A percentile compares a stretch with the other conserved stretches of the same genome.
Evolutionary conservation across 768 basidiomycete genomes (phyloP).

Genomic region (Suillus decipiens): DNA sequence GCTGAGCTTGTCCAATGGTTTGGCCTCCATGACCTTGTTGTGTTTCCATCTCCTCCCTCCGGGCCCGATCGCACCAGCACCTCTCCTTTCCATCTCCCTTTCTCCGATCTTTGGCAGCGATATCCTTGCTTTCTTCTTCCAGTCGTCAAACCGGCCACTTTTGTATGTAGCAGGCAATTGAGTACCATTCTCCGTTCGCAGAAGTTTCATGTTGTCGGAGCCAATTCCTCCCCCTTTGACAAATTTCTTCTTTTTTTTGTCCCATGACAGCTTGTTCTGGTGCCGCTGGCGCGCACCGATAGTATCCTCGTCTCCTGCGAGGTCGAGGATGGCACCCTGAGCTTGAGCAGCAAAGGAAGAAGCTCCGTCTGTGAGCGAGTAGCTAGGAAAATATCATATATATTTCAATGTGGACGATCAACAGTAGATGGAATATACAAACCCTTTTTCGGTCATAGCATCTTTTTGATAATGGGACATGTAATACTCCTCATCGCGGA

Average conservation of each 20-base stretch:
- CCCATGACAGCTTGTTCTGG: constrained; percentile 69
- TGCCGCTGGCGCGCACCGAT: constrained; percentile 61
- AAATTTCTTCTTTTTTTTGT: constrained; percentile 95
- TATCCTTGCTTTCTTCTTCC: constrained; percentile 80
- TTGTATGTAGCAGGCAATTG: constrained; percentile 90
- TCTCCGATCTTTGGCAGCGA: constrained; percentile 84
- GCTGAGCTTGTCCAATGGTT: constrained; percentile 75
- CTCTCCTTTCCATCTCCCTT: constrained; percentile 52
- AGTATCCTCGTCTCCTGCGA: constrained; percentile 74
- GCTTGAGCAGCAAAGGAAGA: constrained; percentile 87
- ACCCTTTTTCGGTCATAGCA: constrained; percentile 90
- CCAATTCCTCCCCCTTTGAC: constrained; percentile 83
- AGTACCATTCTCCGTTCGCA: constrained; percentile 90
- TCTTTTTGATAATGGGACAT: constrained; percentile 92
- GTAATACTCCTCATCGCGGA: constrained; percentile 84
- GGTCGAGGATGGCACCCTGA: constrained; percentile 75
- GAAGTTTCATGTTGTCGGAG: constrained; percentile 91
- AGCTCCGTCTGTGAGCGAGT: constrained; percentile 86
- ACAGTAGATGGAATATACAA: constrained; percentile 24
- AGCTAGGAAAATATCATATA: constrained; percentile 45
- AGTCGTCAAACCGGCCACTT: constrained; percentile 93
- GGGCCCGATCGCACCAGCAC: constrained; percentile 26
- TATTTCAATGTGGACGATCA: not conserved
- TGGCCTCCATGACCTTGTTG: constrained; percentile 59
- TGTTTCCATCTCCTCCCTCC: constrained; percentile 75